Evolutionary conservation across 2,329 filamentous ascomycete species (phyloP).

Genomic region (Coleophoma cylindrospora): DNA sequence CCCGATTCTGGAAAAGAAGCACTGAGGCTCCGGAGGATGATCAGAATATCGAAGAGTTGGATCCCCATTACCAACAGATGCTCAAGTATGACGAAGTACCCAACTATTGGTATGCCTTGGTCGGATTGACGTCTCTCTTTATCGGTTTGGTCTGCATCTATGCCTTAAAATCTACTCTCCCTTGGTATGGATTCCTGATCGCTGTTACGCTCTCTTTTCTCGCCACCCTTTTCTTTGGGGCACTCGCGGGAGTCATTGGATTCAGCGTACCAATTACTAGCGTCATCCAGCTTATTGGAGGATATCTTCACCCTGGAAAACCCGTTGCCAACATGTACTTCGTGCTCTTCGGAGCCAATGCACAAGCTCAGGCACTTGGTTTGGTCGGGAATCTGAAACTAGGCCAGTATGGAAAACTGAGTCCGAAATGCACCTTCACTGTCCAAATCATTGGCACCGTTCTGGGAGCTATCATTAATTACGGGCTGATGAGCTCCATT

Average conservation of each 20-base stretch:
- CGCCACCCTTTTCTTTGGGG: slow-evolving; percentile 35
- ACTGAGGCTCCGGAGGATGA: slow-evolving; percentile 14
- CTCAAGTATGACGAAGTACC: slow-evolving; percentile 34
- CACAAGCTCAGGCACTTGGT: slow-evolving; percentile 21
- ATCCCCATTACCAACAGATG: slow-evolving; percentile 37
- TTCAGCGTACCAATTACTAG: slow-evolving; percentile 34
- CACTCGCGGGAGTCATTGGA: slow-evolving; percentile 31
- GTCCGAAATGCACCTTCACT: slow-evolving; percentile 33
- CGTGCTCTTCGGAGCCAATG: slow-evolving; percentile 23
- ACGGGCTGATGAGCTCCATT: slow-evolving; percentile 37
- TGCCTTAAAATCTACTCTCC: slow-evolving; percentile 26
- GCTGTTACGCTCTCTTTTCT: slow-evolving; percentile 27
- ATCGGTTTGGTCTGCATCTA: slow-evolving; percentile 33
- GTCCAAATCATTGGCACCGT: slow-evolving; percentile 35
- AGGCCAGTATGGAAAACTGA: slow-evolving; percentile 30
- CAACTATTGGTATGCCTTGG: slow-evolving; percentile 32
- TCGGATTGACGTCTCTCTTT: slow-evolving; percentile 9
- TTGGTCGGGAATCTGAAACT: slow-evolving; percentile 29
- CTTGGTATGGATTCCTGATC: slow-evolving; percentile 37
- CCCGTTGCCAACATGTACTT: slow-evolving; percentile 38
- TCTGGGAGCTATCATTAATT: slow-evolving; percentile 38
- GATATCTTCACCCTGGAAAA: slow-evolving; percentile 36
- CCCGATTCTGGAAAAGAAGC: slow-evolving; percentile 2
- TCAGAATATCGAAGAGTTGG: slow-evolving; percentile 26
- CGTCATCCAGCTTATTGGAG: slow-evolving; percentile 40